Percentiles rank a stretch among this genome's conserved stretches.
These are phyloP conservation scores for Nicotiana attenuata DNA, from an alignment of 257 asterid species.

Conservation along the genomic window DNA sequence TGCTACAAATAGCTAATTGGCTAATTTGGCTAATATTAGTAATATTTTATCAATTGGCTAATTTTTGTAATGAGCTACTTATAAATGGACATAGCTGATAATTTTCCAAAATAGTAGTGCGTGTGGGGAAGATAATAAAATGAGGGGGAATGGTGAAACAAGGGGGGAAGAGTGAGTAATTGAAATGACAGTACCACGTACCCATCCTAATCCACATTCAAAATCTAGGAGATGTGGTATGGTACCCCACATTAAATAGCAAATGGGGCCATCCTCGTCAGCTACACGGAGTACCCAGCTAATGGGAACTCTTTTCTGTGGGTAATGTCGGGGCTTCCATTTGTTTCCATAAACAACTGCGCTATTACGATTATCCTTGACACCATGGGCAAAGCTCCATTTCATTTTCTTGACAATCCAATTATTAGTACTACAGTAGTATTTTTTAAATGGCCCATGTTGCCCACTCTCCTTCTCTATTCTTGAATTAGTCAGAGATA, in stretches of 20 bases:
- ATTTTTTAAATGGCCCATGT: not conserved
- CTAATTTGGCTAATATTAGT: no score
- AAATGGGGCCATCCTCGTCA: conserved; percentile 37
- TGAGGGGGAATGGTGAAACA: no score
- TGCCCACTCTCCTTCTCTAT: not conserved
- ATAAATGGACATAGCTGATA: no score
- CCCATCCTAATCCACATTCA: not conserved
- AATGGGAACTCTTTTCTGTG: conserved; percentile 2
- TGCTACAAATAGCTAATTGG: no score
- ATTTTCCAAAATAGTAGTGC: no score
- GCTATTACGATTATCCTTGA: not conserved
- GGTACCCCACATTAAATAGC: no score
- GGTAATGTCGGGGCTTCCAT: not conserved
- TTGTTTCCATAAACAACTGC: not conserved
- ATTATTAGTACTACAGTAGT: not conserved
- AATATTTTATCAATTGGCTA: no score
- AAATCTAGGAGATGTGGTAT: not conserved
- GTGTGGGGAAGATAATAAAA: no score
- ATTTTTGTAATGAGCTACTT: no score
- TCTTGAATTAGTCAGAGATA: no score
- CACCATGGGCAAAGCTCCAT: not conserved
- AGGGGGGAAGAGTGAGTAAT: not conserved
- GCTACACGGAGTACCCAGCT: conserved; percentile 24
- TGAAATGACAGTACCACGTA: not conserved
- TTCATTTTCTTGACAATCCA: not conserved